A percentile compares a stretch with the other conserved stretches of the same genome.
Conservation (phyloP, 768 basidiomycete genomes). For the Termitomyces sp. region DNA sequence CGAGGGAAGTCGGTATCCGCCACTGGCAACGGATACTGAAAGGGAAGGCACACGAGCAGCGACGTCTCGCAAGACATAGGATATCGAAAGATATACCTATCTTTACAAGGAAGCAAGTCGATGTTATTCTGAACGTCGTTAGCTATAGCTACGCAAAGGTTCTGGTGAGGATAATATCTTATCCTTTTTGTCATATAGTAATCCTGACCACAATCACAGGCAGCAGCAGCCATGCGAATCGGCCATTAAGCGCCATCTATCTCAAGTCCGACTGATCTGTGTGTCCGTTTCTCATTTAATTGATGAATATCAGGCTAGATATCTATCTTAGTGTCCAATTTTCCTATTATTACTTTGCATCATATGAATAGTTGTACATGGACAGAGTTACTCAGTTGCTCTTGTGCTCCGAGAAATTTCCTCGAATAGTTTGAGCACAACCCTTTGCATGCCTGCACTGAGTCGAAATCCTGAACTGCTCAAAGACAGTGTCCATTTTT, state of each 20-base stretch:
- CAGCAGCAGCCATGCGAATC: background rate
- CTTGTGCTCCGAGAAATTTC: background rate
- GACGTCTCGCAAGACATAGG: too few species aligned
- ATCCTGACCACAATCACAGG: background rate
- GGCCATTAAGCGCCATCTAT: too few species aligned
- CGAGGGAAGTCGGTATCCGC: too few species aligned
- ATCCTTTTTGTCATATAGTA: background rate
- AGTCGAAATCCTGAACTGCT: background rate
- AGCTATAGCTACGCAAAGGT: background rate
- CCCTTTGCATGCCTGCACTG: background rate
- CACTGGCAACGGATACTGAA: background rate
- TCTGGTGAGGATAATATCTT: background rate
- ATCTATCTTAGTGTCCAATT: background rate
- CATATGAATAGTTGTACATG: background rate
- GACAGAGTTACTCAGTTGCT: background rate
- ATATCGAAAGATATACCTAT: background rate
- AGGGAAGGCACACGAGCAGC: background rate
- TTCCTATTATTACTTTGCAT: background rate
- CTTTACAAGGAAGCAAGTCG: background rate
- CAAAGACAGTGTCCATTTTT: background rate
- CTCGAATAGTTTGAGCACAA: background rate
- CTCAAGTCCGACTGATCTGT: background rate
- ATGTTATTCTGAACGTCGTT: background rate
- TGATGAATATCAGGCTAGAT: too few species aligned
- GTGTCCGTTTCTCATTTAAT: background rate